Conservation (phyloP, 2,329 filamentous ascomycete genomes). For the Alternaria sp. region DNA sequence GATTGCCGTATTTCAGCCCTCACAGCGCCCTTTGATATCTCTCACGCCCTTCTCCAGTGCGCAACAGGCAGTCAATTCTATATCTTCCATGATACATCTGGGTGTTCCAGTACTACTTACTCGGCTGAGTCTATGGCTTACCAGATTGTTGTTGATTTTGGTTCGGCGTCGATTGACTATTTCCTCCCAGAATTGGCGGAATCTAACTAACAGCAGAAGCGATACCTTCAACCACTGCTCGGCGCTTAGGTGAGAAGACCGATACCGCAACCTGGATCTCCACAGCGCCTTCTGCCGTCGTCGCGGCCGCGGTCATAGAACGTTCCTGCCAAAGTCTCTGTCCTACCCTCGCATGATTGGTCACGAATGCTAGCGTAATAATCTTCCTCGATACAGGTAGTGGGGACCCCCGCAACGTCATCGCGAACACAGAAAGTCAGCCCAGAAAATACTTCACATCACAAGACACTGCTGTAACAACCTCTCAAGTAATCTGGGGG, state of each 20-base stretch:
- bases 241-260: not conserved
- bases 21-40: not conserved
- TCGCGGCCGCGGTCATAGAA: not conserved
- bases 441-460: slow-evolving; percentile 25
- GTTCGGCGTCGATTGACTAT: not conserved
- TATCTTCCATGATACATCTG: not conserved
- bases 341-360: slow-evolving; percentile 14
- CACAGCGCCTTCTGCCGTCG: not conserved
- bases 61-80: not conserved
- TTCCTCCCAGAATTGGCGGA: not conserved
- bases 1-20: not conserved
- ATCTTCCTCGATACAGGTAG: slow-evolving; percentile 20
- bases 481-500: slow-evolving; percentile 38
- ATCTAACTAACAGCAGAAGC: not conserved
- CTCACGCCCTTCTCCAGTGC: not conserved
- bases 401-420: slow-evolving; percentile 23
- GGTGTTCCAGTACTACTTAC: too few relatives aligned
- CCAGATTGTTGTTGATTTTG: not conserved
- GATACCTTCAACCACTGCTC: not conserved
- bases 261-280: not conserved
- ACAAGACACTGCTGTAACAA: slow-evolving; percentile 22
- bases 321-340: not conserved
- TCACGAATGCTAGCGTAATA: slow-evolving; percentile 20
- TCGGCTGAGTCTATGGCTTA: not conserved
- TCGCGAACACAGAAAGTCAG: slow-evolving; percentile 14